Conservation (phyloP, 1,284 basidiomycete genomes). For the Kwoniella shivajii region DNA sequence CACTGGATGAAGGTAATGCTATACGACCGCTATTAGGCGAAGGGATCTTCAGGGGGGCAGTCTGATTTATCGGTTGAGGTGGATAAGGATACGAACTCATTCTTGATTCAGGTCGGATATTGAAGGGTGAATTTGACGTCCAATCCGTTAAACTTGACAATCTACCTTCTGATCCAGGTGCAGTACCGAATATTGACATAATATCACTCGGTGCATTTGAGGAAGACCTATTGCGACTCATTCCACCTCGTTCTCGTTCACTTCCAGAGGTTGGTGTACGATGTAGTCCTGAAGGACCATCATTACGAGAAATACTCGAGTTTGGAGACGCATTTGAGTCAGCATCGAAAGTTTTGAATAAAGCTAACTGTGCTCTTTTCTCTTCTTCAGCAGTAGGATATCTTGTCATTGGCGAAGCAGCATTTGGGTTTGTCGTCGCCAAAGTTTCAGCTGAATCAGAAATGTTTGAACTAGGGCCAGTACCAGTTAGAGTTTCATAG, state of each 20-base stretch:
- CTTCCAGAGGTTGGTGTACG: neutral
- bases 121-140: constrained; percentile 1
- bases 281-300: neutral
- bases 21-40: too few species aligned
- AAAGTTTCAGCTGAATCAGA: neutral
- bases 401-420: neutral
- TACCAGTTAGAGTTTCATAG: constrained; percentile 1
- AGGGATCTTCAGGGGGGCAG: neutral
- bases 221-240: constrained; percentile 1
- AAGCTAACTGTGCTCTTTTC: constrained; percentile 13
- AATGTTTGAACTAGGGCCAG: neutral
- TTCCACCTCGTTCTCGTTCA: too few species aligned
- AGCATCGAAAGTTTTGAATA: constrained; percentile 5
- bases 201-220: constrained; percentile 20
- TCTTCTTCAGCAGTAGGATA: constrained; percentile 19
- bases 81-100: neutral
- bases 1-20: neutral
- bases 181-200: constrained; percentile 27
- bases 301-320: neutral
- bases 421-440: neutral
- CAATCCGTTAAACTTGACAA: constrained; percentile 15
- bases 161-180: constrained; percentile 22
- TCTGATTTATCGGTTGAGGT: neutral
- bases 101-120: neutral
- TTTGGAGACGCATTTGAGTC: neutral